Conservation (phyloP, 2,329 filamentous ascomycete genomes). For the Phoma herbarum region DNA sequence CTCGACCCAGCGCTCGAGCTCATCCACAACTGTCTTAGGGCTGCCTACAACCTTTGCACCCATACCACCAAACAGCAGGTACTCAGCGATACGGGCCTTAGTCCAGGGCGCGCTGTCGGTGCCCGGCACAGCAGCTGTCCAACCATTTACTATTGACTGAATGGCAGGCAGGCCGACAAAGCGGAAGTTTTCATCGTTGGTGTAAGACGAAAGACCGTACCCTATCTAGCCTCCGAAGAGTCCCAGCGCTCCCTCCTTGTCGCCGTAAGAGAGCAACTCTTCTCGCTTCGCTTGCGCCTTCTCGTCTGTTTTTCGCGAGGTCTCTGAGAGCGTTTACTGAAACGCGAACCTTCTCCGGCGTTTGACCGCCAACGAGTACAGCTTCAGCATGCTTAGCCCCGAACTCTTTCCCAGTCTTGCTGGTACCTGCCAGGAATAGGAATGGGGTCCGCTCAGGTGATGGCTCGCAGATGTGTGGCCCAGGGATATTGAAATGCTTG, state of each 20-base stretch:
- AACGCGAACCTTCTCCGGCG: not conserved
- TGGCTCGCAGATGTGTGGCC: not conserved
- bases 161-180: slow-evolving; percentile 2
- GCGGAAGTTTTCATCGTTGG: slow-evolving; percentile 9
- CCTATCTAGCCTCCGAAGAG: slow-evolving; percentile 78
- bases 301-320: slow-evolving; percentile 61
- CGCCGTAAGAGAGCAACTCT: slow-evolving; percentile 56
- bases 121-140: slow-evolving; percentile 25
- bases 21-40: not conserved
- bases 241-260: slow-evolving; percentile 70
- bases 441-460: not conserved
- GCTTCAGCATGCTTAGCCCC: not conserved
- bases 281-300: slow-evolving; percentile 69
- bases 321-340: not conserved
- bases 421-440: not conserved
- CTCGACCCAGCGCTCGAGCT: slow-evolving; percentile 3
- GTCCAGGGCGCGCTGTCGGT: slow-evolving; percentile 68
- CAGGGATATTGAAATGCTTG: not conserved
- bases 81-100: slow-evolving; percentile 70
- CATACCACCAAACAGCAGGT: slow-evolving; percentile 71
- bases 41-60: slow-evolving; percentile 54
- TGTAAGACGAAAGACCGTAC: slow-evolving; percentile 65
- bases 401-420: not conserved
- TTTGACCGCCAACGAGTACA: not conserved
- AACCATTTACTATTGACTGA: slow-evolving; percentile 20